Base-by-base conservation (phyloP, 345 rosid genomes). In the Eucalyptus polybractea region DNA sequence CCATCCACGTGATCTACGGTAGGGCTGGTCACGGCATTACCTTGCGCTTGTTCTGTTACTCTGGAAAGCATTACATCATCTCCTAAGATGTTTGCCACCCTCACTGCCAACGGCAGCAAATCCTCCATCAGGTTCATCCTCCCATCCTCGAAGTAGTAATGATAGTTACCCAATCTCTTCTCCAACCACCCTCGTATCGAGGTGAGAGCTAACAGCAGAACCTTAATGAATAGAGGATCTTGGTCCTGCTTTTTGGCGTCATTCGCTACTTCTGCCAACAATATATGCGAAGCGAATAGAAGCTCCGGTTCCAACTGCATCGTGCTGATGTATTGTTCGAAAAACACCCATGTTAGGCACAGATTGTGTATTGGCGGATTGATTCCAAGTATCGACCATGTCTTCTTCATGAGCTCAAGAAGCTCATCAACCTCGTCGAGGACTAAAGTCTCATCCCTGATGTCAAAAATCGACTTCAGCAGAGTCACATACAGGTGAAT, bases 391-490 rank as follows among this genome's bases (percentile, higher is more conserved):
- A 96, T 96, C 22, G 96, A 91, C 99, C 99, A 97, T 14, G 99
- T 97, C 91, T 97, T 97, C 93, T 95, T 97, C 93, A 97, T 97
- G 40, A 97, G 91, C 90, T 97, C 98, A 7, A 95, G 87, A 50
- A 97, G 96, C 91, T 97, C 98, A 58, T 97, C 99, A 11, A 97
- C 95, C 94, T 97, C 99, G 31, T 97, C 98, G 0, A 97, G 96
- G 80, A 97, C 99, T 47, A 93, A 88, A 0, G 97, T 97, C 91
- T 97, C 99, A 10, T 97, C 98, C 90, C 96, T 91, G 24, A 93
- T 88, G 85, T 97, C 98, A 56, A 97, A 97, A 80, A 96, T 92
- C 16, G 99, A 92, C 69, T 93, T 96, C 42, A 97, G 95, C 62
- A 97, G 92, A 2, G 94, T 89, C 25, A 91, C 89, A 81, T 97